A percentile compares a stretch with the other conserved stretches of the same genome.
These are phyloP conservation scores for Xylariomycetidae sp. DNA, from an alignment of 2,329 filamentous ascomycete species.

Conservation along the genomic window DNA sequence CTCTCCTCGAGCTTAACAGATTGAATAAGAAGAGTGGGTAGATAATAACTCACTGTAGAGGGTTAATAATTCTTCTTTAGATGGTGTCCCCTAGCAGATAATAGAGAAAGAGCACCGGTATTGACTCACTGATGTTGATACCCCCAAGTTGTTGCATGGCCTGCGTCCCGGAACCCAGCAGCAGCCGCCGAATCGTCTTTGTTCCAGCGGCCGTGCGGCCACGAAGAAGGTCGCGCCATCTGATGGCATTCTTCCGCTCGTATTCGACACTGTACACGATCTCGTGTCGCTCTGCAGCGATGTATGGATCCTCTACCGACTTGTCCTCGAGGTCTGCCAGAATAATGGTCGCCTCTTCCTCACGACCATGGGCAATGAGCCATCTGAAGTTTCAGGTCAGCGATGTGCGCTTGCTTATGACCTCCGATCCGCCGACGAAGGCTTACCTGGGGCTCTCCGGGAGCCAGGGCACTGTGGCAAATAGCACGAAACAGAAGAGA, in stretches of 20 bases:
- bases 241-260: conserved; percentile 18
- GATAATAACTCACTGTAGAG: conserved; percentile 9
- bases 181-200: conserved; percentile 19
- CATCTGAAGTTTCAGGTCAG: conserved; percentile 10
- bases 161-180: conserved; percentile 20
- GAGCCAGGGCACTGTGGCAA: conserved; percentile 20
- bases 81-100: no score
- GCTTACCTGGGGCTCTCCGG: conserved; percentile 22
- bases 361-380: conserved; percentile 23
- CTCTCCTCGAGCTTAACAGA: conserved; percentile 44
- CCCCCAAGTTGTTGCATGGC: conserved; percentile 28
- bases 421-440: background rate
- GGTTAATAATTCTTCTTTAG: no score
- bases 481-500: conserved; percentile 27
- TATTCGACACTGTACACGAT: conserved; percentile 23
- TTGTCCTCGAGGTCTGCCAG: conserved; percentile 21
- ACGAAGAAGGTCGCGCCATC: conserved; percentile 21
- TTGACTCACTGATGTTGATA: no score
- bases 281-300: conserved; percentile 18
- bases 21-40: conserved; percentile 46
- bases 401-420: background rate
- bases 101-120: no score
- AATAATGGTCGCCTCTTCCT: conserved; percentile 24
- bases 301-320: conserved; percentile 15
- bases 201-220: conserved; percentile 16